Evolutionary conservation across 2,329 filamentous ascomycete genomes (phyloP).

Genomic region (Verticillium tricorpus): DNA sequence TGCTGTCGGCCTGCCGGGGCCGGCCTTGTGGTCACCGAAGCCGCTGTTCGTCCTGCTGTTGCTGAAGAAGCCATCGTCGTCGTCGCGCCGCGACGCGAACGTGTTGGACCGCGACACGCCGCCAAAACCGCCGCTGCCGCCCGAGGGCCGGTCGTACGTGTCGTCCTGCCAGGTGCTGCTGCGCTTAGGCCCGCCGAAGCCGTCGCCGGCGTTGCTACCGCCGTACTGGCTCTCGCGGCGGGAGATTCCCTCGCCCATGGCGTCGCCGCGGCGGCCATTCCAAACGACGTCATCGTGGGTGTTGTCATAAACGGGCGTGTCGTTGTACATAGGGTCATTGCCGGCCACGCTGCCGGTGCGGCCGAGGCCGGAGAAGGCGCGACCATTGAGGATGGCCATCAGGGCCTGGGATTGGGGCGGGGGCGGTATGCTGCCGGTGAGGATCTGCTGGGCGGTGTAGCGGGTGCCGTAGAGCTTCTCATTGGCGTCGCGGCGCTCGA

Average conservation of each 20-base stretch:
- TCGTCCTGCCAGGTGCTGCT: constrained; percentile 73
- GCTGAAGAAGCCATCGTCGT: constrained; percentile 35
- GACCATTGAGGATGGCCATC: constrained; percentile 78
- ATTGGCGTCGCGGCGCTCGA: constrained; percentile 94
- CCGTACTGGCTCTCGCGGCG: constrained; percentile 31
- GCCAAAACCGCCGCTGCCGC: constrained; percentile 20
- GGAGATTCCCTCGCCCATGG: constrained; percentile 60
- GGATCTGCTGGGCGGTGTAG: constrained; percentile 75
- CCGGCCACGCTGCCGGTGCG: constrained; percentile 35
- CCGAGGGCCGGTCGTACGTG: constrained; percentile 58
- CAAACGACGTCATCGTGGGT: constrained; percentile 77
- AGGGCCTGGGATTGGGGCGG: constrained; percentile 81
- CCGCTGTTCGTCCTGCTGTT: constrained; percentile 32
- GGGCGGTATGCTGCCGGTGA: constrained; percentile 71
- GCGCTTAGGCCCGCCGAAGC: constrained; percentile 54
- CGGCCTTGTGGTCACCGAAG: constrained; percentile 38
- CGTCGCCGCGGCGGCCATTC: constrained; percentile 69
- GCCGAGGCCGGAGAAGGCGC: constrained; percentile 68
- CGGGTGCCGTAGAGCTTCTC: constrained; percentile 89
- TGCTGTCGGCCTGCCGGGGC: constrained; percentile 74
- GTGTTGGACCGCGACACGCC: constrained; percentile 47
- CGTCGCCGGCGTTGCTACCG: constrained; percentile 23
- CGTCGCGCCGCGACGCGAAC: constrained; percentile 35
- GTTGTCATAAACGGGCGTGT: constrained; percentile 84
- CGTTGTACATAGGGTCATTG: constrained; percentile 81